Evolutionary conservation across 2,329 filamentous ascomycete genomes (phyloP), one percentile per base, ranked within the genome.

Genomic region (Drechslerella stenobrocha): DNA sequence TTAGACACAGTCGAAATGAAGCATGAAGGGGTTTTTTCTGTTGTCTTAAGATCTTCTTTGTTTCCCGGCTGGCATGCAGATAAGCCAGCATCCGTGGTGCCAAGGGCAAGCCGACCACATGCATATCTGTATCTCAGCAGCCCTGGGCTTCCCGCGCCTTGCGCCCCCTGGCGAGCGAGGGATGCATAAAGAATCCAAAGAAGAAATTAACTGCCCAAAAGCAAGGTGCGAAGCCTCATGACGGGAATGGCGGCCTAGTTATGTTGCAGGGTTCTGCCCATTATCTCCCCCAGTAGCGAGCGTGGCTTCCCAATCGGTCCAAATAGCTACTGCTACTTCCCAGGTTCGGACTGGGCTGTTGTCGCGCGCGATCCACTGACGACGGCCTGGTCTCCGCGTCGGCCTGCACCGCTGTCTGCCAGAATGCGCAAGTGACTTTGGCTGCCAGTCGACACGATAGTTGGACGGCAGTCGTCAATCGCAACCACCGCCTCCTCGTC

Each of bases 241-340:
- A 11, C 63, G 63, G 63, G 63, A 56, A 56, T 67, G 63, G 63
- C 50, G 63, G 63, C 63, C 63, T 67, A 67, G 37, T 42, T 5
- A 20, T 18, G 37, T 18, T 13, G 59, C 63, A 60, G 35, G 63
- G 63, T 56, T 56, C 37, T 28, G 20, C 20, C 7, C 15, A 42
- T 42, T 67, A 60, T 60, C 55, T 67, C 35, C 32, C 55, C 35
- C 13, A 46, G 60, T 60, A 11, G 63, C 55, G 63, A 60, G n/a
- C n/a, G n/a, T n/a, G n/a, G n/a, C 63, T 67, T 67, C 63, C 63
- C 26, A 23, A 67, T 67, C 52, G 28, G 63, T 52, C 35, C 46
- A 40, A 28, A 22, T 24, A 42, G 47, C 20, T 58, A 40, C 44
- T 66, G 32, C 55, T 60, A 67, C 63, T 67, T 67, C 55, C 63